Conservation (phyloP, 176 grass and related monocot genomes). For the Eragrostis curvula region DNA sequence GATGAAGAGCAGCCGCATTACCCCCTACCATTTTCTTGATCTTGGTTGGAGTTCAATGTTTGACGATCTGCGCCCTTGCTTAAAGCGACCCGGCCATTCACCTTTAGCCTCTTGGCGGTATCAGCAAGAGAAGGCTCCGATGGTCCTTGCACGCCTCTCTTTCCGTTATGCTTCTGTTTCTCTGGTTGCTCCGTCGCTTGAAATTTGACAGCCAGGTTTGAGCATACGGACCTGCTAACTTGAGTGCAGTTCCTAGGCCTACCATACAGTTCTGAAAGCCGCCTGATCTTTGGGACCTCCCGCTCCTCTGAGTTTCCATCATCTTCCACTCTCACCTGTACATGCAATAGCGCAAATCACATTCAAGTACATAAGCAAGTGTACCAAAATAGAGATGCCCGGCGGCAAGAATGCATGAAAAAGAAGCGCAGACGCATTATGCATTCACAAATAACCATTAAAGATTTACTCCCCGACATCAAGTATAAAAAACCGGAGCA, state of each 20-base stretch:
- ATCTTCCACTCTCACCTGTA: conserved; percentile 31
- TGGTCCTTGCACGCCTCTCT: conserved; percentile 28
- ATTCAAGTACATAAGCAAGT: background rate
- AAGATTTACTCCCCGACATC: no score
- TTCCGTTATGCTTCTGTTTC: conserved; percentile 1
- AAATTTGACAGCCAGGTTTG: background rate
- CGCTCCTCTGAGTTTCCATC: conserved; percentile 46
- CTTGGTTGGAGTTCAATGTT: background rate
- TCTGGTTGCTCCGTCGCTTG: background rate
- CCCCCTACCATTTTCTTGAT: background rate
- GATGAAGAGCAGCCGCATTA: background rate
- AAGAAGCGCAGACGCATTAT: background rate
- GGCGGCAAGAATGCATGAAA: background rate
- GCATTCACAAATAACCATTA: background rate
- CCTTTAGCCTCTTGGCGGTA: conserved; percentile 15
- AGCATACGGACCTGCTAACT: background rate
- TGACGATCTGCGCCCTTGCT: background rate
- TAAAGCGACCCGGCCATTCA: conserved; percentile 43
- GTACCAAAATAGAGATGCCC: no score
- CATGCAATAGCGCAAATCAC: background rate
- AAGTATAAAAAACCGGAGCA: no score
- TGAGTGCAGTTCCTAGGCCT: background rate
- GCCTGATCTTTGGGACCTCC: conserved; percentile 31
- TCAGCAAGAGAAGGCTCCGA: conserved; percentile 15
- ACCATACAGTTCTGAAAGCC: conserved; percentile 34